phyloP scores from a whole-genome alignment of 176 grass and related monocot species.

The Oryza rufipogon region DNA sequence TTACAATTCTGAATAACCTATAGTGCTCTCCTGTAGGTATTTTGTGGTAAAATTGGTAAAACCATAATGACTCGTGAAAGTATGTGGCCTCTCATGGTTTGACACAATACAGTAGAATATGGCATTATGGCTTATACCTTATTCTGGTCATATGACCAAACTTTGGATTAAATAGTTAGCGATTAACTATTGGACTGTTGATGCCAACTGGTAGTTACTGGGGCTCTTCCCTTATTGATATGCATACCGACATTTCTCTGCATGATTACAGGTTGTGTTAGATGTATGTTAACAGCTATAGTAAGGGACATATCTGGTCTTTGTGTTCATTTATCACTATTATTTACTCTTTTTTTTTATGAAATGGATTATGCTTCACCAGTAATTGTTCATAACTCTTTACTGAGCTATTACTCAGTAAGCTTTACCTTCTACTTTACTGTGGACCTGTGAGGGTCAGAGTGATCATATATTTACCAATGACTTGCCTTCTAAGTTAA shows the following conservation, averaged over 20 bases:
- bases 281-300: not conserved
- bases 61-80: not conserved
- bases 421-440: not conserved
- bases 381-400: not conserved
- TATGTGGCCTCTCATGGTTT: not conserved
- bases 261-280: not conserved
- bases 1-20: not conserved
- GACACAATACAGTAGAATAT: not conserved
- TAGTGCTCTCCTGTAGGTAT: not conserved
- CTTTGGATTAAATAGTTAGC: slow-evolving; percentile 3
- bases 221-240: not conserved
- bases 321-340: not conserved
- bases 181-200: not conserved
- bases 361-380: slow-evolving; percentile 9
- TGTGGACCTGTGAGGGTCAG: not conserved
- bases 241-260: not conserved
- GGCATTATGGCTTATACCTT: not conserved
- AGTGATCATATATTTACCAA: not conserved
- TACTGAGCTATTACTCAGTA: not conserved
- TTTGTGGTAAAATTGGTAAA: slow-evolving; percentile 16
- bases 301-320: not conserved
- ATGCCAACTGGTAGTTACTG: slow-evolving; percentile 5
- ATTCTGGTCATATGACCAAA: not conserved
- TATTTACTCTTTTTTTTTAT: not conserved
- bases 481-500: not conserved